Conservation (phyloP, 257 asterid species). For the Ehretia macrophylla region DNA sequence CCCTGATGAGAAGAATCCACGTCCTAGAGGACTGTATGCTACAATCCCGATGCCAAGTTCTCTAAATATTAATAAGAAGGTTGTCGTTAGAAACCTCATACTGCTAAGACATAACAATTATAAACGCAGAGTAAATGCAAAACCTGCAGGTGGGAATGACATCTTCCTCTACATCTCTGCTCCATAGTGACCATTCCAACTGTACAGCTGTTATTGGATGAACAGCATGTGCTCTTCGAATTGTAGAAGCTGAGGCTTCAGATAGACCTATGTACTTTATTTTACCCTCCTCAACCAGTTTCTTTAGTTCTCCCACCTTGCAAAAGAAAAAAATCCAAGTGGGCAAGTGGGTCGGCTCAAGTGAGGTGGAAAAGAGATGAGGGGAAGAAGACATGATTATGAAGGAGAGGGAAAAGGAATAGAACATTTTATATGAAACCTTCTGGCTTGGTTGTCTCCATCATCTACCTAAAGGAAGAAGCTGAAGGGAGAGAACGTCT, state of each 20-base stretch:
- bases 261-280: conserved; percentile 25
- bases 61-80: background rate
- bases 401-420: too few relatives aligned
- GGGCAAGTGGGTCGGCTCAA: too few relatives aligned
- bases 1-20: conserved; percentile 20
- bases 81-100: background rate
- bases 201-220: conserved; percentile 36
- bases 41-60: conserved; percentile 21
- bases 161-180: conserved; percentile 31
- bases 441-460: too few relatives aligned
- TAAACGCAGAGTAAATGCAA: background rate
- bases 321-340: background rate
- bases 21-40: conserved; percentile 25
- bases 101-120: background rate
- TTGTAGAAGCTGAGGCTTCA: conserved; percentile 32
- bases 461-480: too few relatives aligned
- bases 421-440: too few relatives aligned
- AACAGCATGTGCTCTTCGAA: conserved; percentile 34
- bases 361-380: too few relatives aligned
- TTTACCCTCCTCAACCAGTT: conserved; percentile 24
- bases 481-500: too few relatives aligned
- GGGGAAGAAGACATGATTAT: too few relatives aligned
- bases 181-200: conserved; percentile 32
- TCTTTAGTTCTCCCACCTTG: conserved; percentile 26
- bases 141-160: conserved; percentile 33